Base-by-base conservation (phyloP, 345 rosid genomes). In the Gossypium longicalyx region DNA sequence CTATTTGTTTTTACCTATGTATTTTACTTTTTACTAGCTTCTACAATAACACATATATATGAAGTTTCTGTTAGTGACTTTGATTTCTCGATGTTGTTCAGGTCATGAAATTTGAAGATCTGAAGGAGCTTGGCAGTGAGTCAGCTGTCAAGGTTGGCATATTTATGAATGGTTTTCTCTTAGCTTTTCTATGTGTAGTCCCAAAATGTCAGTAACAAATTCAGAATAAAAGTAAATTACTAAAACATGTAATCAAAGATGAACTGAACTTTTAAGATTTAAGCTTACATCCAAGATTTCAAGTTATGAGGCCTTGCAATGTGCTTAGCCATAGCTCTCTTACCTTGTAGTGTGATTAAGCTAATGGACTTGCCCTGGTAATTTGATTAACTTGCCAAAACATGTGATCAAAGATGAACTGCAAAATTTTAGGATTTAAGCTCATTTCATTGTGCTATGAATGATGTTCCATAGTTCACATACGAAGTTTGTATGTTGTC, bases 41-140 rank as follows among this genome's bases (percentile, higher is more conserved):
- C 53, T 48, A 48, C 3, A 9, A 16, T 48, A 47, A 48, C 27
- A 53, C 22, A n/a, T 41, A n/a, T 41, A 76, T 19, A 34, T 25
- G 17, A 25, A 59, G 73, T 48, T 71, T 80, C 22, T 78, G 68
- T 70, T 60, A 13, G 23, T 63, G 27, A 75, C 15, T 38, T 15
- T 47, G 76, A 60, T 73, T 23, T 45, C 45, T 60, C 0, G 54
- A 23, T 25, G 49, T 5, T 58, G 70, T 74, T 49, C 79, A 94
- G 98, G 98, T 94, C 66, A 94, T 94, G 98, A 94, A 94, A 81
- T 94, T 92, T 13, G 96, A 89, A 20, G 98, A 92, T 87, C 89
- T 94, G 72, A 94, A 94, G 86, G 97, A 92, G 84, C 92, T 86
- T 19, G 97, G 91, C 57, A 89, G 73, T 84, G 99, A 95, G 81